phyloP scores from a whole-genome alignment of 352 stramenopile species.

The Phytophthora litchii region DNA sequence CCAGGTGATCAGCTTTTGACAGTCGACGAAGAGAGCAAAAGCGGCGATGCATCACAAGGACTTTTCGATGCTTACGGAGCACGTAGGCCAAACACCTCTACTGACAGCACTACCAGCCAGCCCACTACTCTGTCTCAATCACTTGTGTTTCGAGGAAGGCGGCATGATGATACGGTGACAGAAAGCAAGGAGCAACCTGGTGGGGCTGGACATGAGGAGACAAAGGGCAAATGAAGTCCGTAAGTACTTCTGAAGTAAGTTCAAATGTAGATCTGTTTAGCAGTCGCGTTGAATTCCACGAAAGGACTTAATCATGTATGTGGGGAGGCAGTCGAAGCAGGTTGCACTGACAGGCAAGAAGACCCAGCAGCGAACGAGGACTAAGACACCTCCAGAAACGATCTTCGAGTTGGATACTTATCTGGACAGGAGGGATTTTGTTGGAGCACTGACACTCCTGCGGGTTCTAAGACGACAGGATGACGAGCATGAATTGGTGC shows the following conservation, averaged over 20 bases:
- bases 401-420: slow-evolving; percentile 52
- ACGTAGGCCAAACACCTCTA: neutral
- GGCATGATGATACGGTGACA: neutral
- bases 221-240: slow-evolving; percentile 22
- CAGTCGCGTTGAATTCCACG: slow-evolving; percentile 6
- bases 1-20: slow-evolving; percentile 20
- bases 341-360: neutral
- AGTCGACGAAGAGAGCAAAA: slow-evolving; percentile 31
- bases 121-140: slow-evolving; percentile 11
- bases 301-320: slow-evolving; percentile 24
- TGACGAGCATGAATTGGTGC: slow-evolving; percentile 23
- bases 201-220: slow-evolving; percentile 26
- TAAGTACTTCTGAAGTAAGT: slow-evolving; percentile 3
- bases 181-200: slow-evolving; percentile 13
- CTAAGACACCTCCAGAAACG: slow-evolving; percentile 3
- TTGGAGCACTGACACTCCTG: slow-evolving; percentile 50
- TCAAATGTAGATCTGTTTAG: slow-evolving; percentile 23
- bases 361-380: slow-evolving; percentile 4
- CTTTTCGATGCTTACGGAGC: slow-evolving; percentile 28
- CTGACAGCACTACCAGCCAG: neutral
- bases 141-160: slow-evolving; percentile 2
- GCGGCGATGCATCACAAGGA: slow-evolving; percentile 10
- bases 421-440: slow-evolving; percentile 51
- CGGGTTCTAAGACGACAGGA: slow-evolving; percentile 25
- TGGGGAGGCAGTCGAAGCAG: slow-evolving; percentile 18